phyloP scores from a whole-genome alignment of 1,139 yeast species.

The Suhomyces choctaworum region DNA sequence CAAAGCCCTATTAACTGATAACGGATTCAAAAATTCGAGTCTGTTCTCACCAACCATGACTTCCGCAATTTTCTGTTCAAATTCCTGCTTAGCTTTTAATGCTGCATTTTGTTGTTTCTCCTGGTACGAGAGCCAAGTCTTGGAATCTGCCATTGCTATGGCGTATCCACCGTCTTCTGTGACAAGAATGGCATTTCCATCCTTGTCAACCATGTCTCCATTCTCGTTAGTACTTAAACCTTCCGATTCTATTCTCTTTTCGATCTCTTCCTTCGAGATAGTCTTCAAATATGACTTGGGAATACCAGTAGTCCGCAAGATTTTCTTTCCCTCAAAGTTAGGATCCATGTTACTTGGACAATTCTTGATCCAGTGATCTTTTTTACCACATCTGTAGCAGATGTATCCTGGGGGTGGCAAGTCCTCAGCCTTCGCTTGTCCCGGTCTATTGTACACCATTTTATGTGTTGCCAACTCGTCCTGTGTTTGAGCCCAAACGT shows the following conservation, averaged over 20 bases:
- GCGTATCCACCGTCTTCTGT: slow-evolving; percentile 96
- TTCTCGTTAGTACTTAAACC: slow-evolving; percentile 43
- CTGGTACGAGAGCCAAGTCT: slow-evolving; percentile 88
- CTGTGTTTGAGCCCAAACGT: slow-evolving; percentile 94
- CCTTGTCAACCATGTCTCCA: slow-evolving; percentile 56
- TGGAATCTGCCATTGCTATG: slow-evolving; percentile 88
- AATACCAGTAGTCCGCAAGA: slow-evolving; percentile 94
- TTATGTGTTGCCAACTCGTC: slow-evolving; percentile 82
- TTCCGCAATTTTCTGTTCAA: slow-evolving; percentile 36
- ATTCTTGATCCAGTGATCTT: slow-evolving; percentile 94
- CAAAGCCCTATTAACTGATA: slow-evolving; percentile 63
- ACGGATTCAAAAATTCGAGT: slow-evolving; percentile 51
- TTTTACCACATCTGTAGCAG: slow-evolving; percentile 94
- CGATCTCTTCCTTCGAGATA: slow-evolving; percentile 51
- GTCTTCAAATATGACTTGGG: slow-evolving; percentile 91
- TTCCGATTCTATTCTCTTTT: slow-evolving; percentile 58
- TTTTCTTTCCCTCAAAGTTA: slow-evolving; percentile 86
- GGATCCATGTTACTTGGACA: slow-evolving; percentile 96
- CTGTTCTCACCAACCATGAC: slow-evolving; percentile 45
- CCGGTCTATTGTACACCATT: slow-evolving; percentile 53
- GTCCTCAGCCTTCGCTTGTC: slow-evolving; percentile 52
- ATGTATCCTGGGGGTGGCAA: slow-evolving; percentile 95
- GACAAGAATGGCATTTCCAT: slow-evolving; percentile 74
- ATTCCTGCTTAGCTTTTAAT: slow-evolving; percentile 49
- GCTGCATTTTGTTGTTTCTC: slow-evolving; percentile 58